phyloP scores from a whole-genome alignment of 768 basidiomycete species.

The Tremella yokohamensis region DNA sequence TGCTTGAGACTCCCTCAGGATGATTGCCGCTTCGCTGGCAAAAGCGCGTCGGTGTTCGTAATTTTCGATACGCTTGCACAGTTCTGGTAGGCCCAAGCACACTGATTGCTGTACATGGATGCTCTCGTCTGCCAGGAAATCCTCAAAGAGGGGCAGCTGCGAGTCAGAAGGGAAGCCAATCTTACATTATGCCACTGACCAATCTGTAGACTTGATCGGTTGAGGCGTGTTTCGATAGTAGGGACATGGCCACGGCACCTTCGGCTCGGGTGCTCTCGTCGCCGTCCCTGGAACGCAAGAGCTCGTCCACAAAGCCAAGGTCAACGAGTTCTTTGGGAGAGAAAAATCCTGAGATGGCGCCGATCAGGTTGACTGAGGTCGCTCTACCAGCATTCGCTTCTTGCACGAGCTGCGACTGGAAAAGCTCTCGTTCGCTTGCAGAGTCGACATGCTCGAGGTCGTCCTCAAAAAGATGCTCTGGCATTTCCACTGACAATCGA shows the following conservation, averaged over 20 bases:
- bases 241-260: slow-evolving; percentile 81
- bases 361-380: slow-evolving; percentile 90
- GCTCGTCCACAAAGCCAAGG: slow-evolving; percentile 49
- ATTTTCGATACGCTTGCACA: slow-evolving; percentile 64
- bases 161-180: neutral
- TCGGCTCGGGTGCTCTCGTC: slow-evolving; percentile 54
- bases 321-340: slow-evolving; percentile 29
- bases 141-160: slow-evolving; percentile 76
- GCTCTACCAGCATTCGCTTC: slow-evolving; percentile 81
- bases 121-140: slow-evolving; percentile 63
- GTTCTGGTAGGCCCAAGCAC: slow-evolving; percentile 75
- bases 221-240: slow-evolving; percentile 82
- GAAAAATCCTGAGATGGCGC: slow-evolving; percentile 66
- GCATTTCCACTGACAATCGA: slow-evolving; percentile 58
- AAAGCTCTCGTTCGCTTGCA: slow-evolving; percentile 18
- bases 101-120: slow-evolving; percentile 86
- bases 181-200: slow-evolving; percentile 54
- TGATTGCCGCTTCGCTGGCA: slow-evolving; percentile 64
- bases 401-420: slow-evolving; percentile 54
- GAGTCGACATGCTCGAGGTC: slow-evolving; percentile 23
- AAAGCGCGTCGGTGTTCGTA: slow-evolving; percentile 60
- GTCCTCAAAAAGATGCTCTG: slow-evolving; percentile 28
- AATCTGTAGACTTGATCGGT: slow-evolving; percentile 62
- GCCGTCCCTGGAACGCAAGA: slow-evolving; percentile 64
- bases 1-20: slow-evolving; percentile 59